phyloP scores from a whole-genome alignment of 208 protist species.

The Trypanosoma mega region DNA sequence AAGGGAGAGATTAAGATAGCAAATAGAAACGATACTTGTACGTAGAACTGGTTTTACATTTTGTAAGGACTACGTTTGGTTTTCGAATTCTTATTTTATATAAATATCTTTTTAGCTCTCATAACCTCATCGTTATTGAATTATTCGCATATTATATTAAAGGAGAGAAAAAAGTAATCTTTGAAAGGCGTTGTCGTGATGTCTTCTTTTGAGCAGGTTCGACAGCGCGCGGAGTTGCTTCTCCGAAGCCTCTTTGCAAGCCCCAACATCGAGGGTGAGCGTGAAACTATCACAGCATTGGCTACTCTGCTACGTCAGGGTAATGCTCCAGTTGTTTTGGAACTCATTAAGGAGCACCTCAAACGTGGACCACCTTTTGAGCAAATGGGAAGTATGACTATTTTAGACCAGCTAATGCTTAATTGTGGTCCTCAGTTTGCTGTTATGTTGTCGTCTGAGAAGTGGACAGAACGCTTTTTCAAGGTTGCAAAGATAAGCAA shows the following conservation, averaged over 20 bases:
- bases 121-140: too few relatives aligned
- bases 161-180: too few relatives aligned
- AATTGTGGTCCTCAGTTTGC: constrained; percentile 74
- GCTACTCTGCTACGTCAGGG: constrained; percentile 71
- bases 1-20: too few relatives aligned
- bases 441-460: constrained; percentile 76
- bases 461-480: constrained; percentile 88
- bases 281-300: constrained; percentile 51
- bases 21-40: too few relatives aligned
- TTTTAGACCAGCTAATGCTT: constrained; percentile 77
- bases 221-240: constrained; percentile 15
- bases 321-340: constrained; percentile 54
- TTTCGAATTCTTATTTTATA: too few relatives aligned
- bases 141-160: too few relatives aligned
- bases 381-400: constrained; percentile 64
- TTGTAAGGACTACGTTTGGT: too few relatives aligned
- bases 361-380: constrained; percentile 58
- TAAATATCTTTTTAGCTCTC: too few relatives aligned
- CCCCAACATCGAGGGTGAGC: constrained; percentile 43
- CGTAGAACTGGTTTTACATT: too few relatives aligned
- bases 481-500: constrained; percentile 75
- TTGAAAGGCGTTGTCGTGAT: too few relatives aligned
- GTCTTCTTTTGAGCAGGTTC: constrained; percentile 4
- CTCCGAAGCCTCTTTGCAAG: constrained; percentile 24
- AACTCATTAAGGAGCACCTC: constrained; percentile 72